A percentile compares a stretch with the other conserved stretches of the same genome.
phyloP scores from a whole-genome alignment of 805 yeast genomes.

The Schwanniomyces yamadae region DNA sequence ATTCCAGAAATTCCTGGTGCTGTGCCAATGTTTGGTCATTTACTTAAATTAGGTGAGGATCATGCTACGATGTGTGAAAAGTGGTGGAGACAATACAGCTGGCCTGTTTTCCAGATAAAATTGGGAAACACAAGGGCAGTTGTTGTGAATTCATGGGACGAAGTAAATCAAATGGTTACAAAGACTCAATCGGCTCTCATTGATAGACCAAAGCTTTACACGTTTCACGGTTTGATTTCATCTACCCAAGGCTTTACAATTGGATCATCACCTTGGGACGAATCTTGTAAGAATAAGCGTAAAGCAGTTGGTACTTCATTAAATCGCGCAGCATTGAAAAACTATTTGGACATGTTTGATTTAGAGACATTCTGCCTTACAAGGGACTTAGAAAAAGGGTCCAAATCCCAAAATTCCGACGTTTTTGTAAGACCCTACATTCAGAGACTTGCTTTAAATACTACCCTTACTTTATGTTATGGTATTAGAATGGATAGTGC shows the following conservation, averaged over 20 bases:
- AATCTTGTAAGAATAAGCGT: slow-evolving; percentile 33
- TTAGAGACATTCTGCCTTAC: slow-evolving; percentile 31
- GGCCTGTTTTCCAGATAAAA: slow-evolving; percentile 15
- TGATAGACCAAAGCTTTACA: slow-evolving; percentile 6
- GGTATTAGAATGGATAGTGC: slow-evolving; percentile 36
- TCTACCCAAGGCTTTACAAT: slow-evolving; percentile 38
- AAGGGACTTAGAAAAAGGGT: slow-evolving; percentile 18
- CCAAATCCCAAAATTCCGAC: slow-evolving; percentile 9
- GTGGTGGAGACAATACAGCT: slow-evolving; percentile 24
- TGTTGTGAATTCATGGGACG: slow-evolving; percentile 7
- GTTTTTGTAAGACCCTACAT: slow-evolving; percentile 24
- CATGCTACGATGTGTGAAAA: slow-evolving; percentile 28
- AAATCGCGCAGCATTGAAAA: slow-evolving; percentile 35
- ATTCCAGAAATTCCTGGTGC: slow-evolving; percentile 30
- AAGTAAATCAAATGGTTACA: slow-evolving; percentile 4
- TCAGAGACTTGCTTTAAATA: slow-evolving; percentile 35
- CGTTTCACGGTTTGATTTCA: slow-evolving; percentile 6
- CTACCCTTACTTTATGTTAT: slow-evolving; percentile 37
- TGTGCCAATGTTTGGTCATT: slow-evolving; percentile 27
- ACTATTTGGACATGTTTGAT: slow-evolving; percentile 31
- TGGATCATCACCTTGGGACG: slow-evolving; percentile 45
- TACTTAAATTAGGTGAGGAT: slow-evolving; percentile 25
- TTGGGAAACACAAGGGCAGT: slow-evolving; percentile 7
- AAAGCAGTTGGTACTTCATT: slow-evolving; percentile 38
- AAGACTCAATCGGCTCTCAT: slow-evolving; percentile 5